Evolutionary conservation across 2,329 filamentous ascomycete species (phyloP).

Genomic region (Coniochaeta sp.): DNA sequence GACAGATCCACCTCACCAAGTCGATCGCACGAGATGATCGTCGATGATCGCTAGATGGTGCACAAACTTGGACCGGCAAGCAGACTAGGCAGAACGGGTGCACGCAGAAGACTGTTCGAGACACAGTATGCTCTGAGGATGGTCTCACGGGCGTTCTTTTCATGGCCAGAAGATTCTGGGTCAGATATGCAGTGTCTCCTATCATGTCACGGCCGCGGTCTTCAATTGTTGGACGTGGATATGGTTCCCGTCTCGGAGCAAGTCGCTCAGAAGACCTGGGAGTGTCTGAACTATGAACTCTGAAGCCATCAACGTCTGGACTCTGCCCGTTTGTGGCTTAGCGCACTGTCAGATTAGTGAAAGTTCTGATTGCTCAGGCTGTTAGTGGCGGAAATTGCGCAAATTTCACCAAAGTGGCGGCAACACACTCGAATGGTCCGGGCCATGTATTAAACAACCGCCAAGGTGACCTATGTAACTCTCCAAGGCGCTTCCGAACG

Average conservation of each 20-base stretch:
- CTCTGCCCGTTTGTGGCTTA: neutral
- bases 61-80: neutral
- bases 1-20: neutral
- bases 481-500: neutral
- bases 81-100: neutral
- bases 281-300: no score
- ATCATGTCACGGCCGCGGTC: neutral
- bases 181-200: neutral
- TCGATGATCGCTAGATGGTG: neutral
- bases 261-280: neutral
- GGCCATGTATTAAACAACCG: neutral
- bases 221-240: neutral
- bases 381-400: constrained; percentile 10
- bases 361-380: neutral
- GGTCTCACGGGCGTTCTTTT: neutral
- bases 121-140: neutral
- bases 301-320: neutral
- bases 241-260: neutral
- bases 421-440: constrained; percentile 4
- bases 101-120: neutral
- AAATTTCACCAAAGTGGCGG: constrained; percentile 11
- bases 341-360: neutral
- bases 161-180: neutral
- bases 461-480: neutral
- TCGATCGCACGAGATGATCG: neutral